Percentiles rank a stretch among this genome's conserved stretches.
These are phyloP conservation scores for Thozetella sp. DNA, from an alignment of 495 filamentous ascomycete genomes.

Conservation along the genomic window DNA sequence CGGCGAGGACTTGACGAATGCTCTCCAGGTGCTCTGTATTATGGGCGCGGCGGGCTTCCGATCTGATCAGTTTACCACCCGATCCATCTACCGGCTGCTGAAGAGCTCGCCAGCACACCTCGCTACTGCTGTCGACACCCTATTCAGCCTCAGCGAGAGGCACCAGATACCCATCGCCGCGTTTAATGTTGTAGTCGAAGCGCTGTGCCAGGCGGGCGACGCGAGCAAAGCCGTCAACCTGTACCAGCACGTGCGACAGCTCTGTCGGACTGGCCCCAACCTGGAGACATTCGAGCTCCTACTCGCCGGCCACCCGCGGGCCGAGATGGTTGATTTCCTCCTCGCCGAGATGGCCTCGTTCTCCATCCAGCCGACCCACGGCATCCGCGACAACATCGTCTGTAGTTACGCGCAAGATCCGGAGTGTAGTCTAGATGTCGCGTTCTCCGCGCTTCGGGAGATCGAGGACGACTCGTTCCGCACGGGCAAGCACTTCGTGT, in stretches of 20 bases:
- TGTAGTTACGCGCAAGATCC: constrained; percentile 56
- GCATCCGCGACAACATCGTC: constrained; percentile 72
- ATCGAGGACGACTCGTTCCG: constrained; percentile 36
- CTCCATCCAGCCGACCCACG: constrained; percentile 55
- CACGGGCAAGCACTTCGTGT: constrained; percentile 12
- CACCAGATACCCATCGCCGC: constrained; percentile 55
- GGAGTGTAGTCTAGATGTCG: constrained; percentile 54
- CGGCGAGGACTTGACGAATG: constrained; percentile 52
- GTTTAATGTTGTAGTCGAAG: constrained; percentile 66
- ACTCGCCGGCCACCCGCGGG: constrained; percentile 61
- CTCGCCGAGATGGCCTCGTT: constrained; percentile 73
- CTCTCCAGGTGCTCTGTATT: constrained; percentile 64
- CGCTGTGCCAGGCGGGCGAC: constrained; percentile 36
- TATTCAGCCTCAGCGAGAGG: constrained; percentile 50
- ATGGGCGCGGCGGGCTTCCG: constrained; percentile 63
- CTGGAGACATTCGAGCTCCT: constrained; percentile 68
- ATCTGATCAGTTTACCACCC: constrained; percentile 55
- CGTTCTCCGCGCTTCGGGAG: constrained; percentile 58
- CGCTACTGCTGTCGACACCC: constrained; percentile 49
- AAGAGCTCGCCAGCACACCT: constrained; percentile 23
- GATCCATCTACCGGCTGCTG: constrained; percentile 51
- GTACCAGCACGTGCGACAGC: constrained; percentile 69
- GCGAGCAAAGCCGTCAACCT: constrained; percentile 61
- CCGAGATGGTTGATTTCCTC: constrained; percentile 66
- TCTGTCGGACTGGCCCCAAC: constrained; percentile 61